Percentiles rank a stretch among this genome's conserved stretches.
These are phyloP conservation scores for Dictyostelium capitatum DNA, from an alignment of 78 protist genomes.

Conservation along the genomic window DNA sequence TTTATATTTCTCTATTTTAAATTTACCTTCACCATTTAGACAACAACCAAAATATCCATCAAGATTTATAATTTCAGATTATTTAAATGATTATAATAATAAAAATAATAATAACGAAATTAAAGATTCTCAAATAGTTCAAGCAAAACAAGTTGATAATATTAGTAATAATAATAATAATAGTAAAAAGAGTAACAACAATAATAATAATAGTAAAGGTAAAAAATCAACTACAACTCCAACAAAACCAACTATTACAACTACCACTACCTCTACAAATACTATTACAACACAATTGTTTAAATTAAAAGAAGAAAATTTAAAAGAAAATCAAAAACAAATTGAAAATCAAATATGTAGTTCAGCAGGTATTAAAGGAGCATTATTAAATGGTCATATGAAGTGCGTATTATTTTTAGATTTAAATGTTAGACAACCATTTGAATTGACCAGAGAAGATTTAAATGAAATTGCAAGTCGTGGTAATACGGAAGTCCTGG, in stretches of 20 bases:
- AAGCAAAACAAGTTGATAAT: not conserved
- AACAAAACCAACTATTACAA: not conserved
- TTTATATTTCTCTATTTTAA: not conserved
- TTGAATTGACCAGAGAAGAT: not conserved
- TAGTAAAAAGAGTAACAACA: not conserved
- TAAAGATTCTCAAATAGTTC: too few species aligned
- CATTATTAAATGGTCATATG: not conserved
- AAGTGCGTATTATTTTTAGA: slow-evolving; percentile 2
- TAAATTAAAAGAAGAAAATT: not conserved
- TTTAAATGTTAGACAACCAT: not conserved
- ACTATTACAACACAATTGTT: not conserved
- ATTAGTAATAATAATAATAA: not conserved
- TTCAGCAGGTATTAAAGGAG: not conserved
- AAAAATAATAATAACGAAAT: too few species aligned
- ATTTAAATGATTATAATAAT: too few species aligned
- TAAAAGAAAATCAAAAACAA: not conserved
- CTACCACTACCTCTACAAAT: not conserved
- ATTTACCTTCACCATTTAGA: too few species aligned
- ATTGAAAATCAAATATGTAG: slow-evolving; percentile 2
- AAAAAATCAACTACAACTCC: not conserved
- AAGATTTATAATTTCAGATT: too few species aligned
- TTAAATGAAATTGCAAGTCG: not conserved
- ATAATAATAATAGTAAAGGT: not conserved
- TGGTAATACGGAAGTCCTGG: not conserved
- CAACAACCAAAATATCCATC: too few species aligned